Evolutionary conservation across 208 protist species (phyloP), one percentile per base, ranked within the genome.

Genomic region (Trypanosoma lewisi): DNA sequence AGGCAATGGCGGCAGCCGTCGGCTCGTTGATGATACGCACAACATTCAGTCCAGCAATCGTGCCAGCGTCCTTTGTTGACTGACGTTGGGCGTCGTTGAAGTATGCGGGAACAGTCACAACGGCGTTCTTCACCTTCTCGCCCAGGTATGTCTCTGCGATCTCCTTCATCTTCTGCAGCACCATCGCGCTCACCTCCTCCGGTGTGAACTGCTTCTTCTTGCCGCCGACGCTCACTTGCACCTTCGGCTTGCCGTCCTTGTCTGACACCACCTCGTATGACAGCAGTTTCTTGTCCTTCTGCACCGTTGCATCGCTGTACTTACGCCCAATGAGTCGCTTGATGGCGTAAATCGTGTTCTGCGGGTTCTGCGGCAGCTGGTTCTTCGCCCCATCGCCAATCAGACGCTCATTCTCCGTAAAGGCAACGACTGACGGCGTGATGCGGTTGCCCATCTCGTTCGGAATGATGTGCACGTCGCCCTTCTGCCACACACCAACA

Each of bases 391-490:
- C 17, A 62, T 31, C 31, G 21, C 23, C 21, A 28, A 17, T 44
- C 31, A 44, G 36, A 30, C 23, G 36, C 58, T 99, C 97, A 19
- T 65, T 67, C 56, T 98, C 96, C 56, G 96, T 98, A 82, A 99
- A 99, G n/a, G 98, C 98, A 19, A 99, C 98, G 51, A 89, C 97
- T 3, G 98, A 99, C 21, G 99, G 98, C 12, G 99, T 99, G 30
- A 97, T 99, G 57, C 98, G 89, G 82, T 99, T 99, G 75, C 99
- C 99, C 82, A 97, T 94, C 57, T 99, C 97, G 73, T 99, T 99
- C 19, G 98, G 84, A 52, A 99, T 99, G 67, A 99, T 99, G 82
- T 99, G 93, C 36, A 97, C 94, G 39, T 91, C 75, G 27, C 85
- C 96, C 58, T 97, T 96, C 77, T 93, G 89, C 89, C 90, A 98